Conservation (phyloP, 306 rosid genomes). For the Psophocarpus tetragonolobus region DNA sequence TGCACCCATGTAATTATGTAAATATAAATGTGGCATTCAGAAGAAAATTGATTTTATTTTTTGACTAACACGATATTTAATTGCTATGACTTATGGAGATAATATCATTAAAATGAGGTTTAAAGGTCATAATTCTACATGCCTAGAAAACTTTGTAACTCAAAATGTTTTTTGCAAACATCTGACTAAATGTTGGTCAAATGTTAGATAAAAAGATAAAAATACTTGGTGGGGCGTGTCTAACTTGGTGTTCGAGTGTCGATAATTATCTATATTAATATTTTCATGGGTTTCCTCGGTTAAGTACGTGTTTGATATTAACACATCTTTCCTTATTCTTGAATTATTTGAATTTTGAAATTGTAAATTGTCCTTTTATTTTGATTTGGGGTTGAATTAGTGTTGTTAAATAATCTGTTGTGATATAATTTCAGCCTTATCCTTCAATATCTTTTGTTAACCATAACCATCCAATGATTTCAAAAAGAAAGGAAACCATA, state of each 20-base stretch:
- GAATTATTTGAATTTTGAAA: neutral
- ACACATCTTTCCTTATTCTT: conserved; percentile 3
- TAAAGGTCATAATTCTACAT: neutral
- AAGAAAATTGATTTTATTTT: neutral
- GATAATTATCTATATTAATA: neutral
- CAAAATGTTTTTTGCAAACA: neutral
- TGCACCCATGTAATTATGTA: neutral
- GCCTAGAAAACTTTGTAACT: neutral
- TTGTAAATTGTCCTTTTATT: neutral
- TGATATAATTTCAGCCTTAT: conserved; percentile 22
- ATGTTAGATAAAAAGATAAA: neutral
- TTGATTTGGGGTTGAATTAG: conserved; percentile 20
- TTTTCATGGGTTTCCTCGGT: neutral
- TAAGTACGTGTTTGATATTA: neutral
- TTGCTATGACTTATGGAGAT: neutral
- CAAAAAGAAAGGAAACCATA: no score
- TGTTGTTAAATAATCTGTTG: neutral
- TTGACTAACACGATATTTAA: neutral
- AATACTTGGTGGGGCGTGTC: neutral
- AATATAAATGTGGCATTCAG: neutral
- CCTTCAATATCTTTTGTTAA: conserved; percentile 1
- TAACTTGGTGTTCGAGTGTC: neutral
- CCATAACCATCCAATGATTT: conserved; percentile 20
- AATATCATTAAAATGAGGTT: neutral
- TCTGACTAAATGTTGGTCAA: neutral